Evolutionary conservation across 2,329 filamentous ascomycete genomes (phyloP).

Genomic region (Fusarium subtropicale): DNA sequence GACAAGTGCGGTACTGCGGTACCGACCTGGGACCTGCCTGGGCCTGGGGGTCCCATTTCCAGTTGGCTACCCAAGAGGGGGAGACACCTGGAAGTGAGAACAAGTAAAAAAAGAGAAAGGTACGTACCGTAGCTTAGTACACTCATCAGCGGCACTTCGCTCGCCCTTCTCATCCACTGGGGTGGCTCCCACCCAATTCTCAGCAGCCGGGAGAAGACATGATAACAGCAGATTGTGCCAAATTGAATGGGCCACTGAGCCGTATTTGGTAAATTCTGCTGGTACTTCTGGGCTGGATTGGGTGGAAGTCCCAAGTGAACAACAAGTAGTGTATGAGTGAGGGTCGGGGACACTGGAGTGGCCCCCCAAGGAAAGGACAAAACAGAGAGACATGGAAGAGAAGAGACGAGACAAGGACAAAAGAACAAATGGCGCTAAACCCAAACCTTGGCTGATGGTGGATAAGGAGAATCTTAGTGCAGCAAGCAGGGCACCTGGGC

Average conservation of each 20-base stretch:
- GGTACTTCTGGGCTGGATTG: constrained; percentile 33
- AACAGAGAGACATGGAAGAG: constrained; percentile 43
- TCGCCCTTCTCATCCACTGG: constrained; percentile 33
- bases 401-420: constrained; percentile 44
- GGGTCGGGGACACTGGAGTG: constrained; percentile 31
- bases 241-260: constrained; percentile 39
- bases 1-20: constrained; percentile 48
- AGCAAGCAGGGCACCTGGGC: constrained; percentile 45
- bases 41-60: constrained; percentile 44
- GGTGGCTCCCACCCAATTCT: constrained; percentile 29
- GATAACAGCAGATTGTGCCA: constrained; percentile 30
- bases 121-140: constrained; percentile 46
- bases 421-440: constrained; percentile 50
- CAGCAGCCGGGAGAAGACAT: constrained; percentile 15
- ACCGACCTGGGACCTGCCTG: constrained; percentile 45
- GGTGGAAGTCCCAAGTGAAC: constrained; percentile 22
- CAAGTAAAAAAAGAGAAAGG: constrained; percentile 33
- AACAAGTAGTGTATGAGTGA: constrained; percentile 21
- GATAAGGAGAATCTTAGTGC: constrained; percentile 52
- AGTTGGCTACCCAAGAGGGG: constrained; percentile 43
- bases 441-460: constrained; percentile 52
- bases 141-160: constrained; percentile 40
- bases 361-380: constrained; percentile 41
- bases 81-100: constrained; percentile 26
- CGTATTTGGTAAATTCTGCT: constrained; percentile 31